Percentiles rank a stretch among this genome's conserved stretches.
Conservation (phyloP, 2,329 filamentous ascomycete genomes). For the Paecilomyces sp. region DNA sequence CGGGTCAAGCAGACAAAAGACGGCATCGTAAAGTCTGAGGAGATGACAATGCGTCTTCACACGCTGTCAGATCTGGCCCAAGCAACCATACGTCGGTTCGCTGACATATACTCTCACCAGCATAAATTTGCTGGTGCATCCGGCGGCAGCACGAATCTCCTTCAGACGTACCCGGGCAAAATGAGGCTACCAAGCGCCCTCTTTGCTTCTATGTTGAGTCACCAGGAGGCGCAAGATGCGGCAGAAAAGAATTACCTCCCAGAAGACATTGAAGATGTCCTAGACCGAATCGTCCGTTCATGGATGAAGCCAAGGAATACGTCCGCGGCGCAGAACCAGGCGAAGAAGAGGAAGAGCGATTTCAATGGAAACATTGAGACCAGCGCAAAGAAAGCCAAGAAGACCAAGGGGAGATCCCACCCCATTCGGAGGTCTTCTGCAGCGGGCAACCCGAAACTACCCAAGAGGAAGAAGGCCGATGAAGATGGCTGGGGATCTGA, state of each 20-base stretch:
- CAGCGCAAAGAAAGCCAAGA: conserved; percentile 23
- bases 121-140: conserved; percentile 34
- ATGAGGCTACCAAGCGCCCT: conserved; percentile 72
- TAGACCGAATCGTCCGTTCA: conserved; percentile 70
- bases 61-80: conserved; percentile 82
- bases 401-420: conserved; percentile 21
- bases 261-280: conserved; percentile 64
- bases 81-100: conserved; percentile 73
- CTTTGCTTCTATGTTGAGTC: conserved; percentile 67
- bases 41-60: conserved; percentile 55
- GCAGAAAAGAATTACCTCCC: conserved; percentile 80
- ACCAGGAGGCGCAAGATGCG: conserved; percentile 74
- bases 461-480: conserved; percentile 26
- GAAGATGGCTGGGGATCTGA: conserved; percentile 35
- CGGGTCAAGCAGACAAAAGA: conserved; percentile 86
- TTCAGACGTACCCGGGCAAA: conserved; percentile 77
- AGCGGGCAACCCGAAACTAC: conserved; percentile 19
- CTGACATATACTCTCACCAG: conserved; percentile 74
- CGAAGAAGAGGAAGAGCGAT: conserved; percentile 38
- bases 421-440: conserved; percentile 25
- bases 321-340: conserved; percentile 15
- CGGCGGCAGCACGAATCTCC: conserved; percentile 42
- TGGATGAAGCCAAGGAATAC: conserved; percentile 54
- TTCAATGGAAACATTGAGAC: conserved; percentile 17
- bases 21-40: conserved; percentile 54